Evolutionary conservation across 2,329 filamentous ascomycete species (phyloP), one percentile per base, ranked within the genome.

Genomic region (Lasiodiplodia citricola): DNA sequence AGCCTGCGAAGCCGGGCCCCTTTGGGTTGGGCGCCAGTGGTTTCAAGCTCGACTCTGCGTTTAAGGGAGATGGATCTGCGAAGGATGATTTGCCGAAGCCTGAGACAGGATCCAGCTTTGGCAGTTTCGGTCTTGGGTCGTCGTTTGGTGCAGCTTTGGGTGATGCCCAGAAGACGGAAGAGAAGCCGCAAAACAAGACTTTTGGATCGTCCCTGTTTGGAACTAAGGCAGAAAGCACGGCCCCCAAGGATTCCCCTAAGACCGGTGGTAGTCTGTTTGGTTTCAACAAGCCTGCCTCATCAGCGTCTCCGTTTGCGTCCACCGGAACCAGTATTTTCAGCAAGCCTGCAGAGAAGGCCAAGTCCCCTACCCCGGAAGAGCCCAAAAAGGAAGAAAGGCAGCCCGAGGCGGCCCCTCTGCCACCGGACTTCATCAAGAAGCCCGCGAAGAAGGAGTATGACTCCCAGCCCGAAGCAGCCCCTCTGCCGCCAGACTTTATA

Each of bases 11-110:
- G 73, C 11, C 68, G 73, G 13, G 71, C 73, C 31, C 81, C 7
- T 80, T 78, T 44, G 77, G 77, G 52, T 73, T 73, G 68, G 71
- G 71, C 65, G n/a, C 52, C 23, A 74, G 73, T 18, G 85, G 87
- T 0, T 93, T 93, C 80, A 90, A 91, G 72, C 82, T 93, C 18
- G 86, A 86, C 50, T 90, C 88, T 37, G 89, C 87, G 1, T 93
- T 93, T 80, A 88, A 89, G 74, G 84, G 85, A 10, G 90, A 92
- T 71, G 85, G 87, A 6, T 84, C 85, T 55, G 83, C 87, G 0
- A 88, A 88, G 69, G 86, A 91, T 28, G 87, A 90, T 68, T 79
- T 84, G 44, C 83, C 86, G 10, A 87, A 86, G 70, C 80, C 85
- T 18, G 76, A 79, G 25, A 76, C 78, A 25, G 77, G 78, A n/a